Conservation (phyloP, 306 rosid species). For the Sechiopsis laciniata region DNA sequence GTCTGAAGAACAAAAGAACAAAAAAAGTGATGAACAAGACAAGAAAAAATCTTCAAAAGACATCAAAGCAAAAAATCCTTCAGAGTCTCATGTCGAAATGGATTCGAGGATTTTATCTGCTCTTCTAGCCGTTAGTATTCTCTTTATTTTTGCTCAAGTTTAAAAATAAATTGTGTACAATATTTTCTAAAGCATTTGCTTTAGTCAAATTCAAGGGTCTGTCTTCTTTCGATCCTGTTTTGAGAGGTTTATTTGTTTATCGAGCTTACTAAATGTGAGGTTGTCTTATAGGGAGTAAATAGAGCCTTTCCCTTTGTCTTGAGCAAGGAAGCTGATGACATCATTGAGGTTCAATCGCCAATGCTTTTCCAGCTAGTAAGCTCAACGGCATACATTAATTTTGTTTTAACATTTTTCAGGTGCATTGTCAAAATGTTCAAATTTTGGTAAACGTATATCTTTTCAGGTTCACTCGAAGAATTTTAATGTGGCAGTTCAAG, state of each 20-base stretch:
- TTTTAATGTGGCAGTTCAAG: conserved; percentile 90
- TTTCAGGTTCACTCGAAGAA: conserved; percentile 89
- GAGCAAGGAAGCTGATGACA: conserved; percentile 82
- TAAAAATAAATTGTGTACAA: no score
- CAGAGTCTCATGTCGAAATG: conserved; percentile 64
- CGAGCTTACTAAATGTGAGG: conserved; percentile 15
- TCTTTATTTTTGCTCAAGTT: neutral
- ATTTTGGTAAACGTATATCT: conserved; percentile 9
- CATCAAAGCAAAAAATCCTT: conserved; percentile 26
- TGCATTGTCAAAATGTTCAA: neutral
- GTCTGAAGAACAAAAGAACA: conserved; percentile 37
- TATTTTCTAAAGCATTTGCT: no score
- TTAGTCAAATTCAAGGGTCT: no score
- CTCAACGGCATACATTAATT: conserved; percentile 14
- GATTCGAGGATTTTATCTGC: conserved; percentile 84
- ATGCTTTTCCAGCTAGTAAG: conserved; percentile 80
- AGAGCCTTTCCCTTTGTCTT: conserved; percentile 90
- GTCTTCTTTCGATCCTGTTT: no score
- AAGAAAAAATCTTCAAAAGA: conserved; percentile 31
- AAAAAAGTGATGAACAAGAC: conserved; percentile 39
- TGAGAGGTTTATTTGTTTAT: neutral
- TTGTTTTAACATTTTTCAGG: neutral
- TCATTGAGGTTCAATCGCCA: conserved; percentile 87
- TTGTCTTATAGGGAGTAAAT: conserved; percentile 68
- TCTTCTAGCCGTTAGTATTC: conserved; percentile 59